A percentile compares a stretch with the other conserved stretches of the same genome.
phyloP scores from a whole-genome alignment of 2,329 filamentous ascomycete species.

The Penicillium sp. region DNA sequence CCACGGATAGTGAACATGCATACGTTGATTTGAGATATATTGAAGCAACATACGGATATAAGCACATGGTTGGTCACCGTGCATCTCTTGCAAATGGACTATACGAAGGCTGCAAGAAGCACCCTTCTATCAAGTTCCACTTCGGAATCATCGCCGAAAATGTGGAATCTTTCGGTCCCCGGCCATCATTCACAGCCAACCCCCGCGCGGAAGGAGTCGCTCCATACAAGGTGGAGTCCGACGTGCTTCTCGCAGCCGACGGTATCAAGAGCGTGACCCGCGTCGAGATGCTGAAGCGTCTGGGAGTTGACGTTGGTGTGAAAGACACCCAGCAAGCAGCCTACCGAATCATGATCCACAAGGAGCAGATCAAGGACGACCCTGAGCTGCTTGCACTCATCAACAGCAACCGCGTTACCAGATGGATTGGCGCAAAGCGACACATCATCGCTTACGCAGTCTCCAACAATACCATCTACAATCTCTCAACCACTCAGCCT shows the following conservation, averaged over 20 bases:
- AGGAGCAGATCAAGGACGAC: constrained; percentile 47
- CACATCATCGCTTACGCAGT: constrained; percentile 71
- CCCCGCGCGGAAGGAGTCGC: constrained; percentile 54
- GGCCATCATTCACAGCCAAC: constrained; percentile 60
- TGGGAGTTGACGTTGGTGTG: constrained; percentile 43
- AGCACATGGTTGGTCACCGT: constrained; percentile 79
- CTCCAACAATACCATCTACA: constrained; percentile 64
- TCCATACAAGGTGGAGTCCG: constrained; percentile 52
- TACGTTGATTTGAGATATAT: constrained; percentile 71
- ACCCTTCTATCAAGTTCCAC: constrained; percentile 67
- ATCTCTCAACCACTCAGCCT: constrained; percentile 64
- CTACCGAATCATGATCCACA: constrained; percentile 56
- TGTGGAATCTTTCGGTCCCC: constrained; percentile 61
- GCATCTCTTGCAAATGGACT: constrained; percentile 69
- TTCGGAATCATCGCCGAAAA: constrained; percentile 61
- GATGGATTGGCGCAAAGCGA: constrained; percentile 67
- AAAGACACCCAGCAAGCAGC: constrained; percentile 55
- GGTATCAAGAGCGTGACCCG: constrained; percentile 56
- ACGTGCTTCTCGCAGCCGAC: constrained; percentile 56
- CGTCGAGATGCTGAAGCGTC: constrained; percentile 41
- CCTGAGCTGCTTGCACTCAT: constrained; percentile 59
- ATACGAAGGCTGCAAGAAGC: constrained; percentile 68
- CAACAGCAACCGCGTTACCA: constrained; percentile 57
- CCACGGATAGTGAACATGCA: constrained; percentile 67
- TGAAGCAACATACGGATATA: constrained; percentile 67